Conservation (phyloP, 2,329 filamentous ascomycete genomes). For the Penicillium sp. region DNA sequence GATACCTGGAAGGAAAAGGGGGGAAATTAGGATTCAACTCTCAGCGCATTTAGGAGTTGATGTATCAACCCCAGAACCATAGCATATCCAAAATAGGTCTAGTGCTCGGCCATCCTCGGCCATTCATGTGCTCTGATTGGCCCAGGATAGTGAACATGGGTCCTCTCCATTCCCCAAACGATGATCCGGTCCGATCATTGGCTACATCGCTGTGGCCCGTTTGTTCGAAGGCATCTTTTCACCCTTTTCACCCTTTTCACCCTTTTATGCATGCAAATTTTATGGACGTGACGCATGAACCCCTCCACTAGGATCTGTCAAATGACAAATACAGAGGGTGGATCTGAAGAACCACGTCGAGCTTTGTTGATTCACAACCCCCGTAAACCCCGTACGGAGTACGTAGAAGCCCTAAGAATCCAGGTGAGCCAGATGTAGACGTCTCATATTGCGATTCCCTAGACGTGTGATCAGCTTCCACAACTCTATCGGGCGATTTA, state of each 20-base stretch:
- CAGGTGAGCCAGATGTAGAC: background rate
- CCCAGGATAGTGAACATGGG: background rate
- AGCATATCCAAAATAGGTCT: constrained; percentile 8
- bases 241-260: background rate
- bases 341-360: background rate
- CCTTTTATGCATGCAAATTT: constrained; percentile 14
- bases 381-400: too few relatives aligned
- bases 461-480: background rate
- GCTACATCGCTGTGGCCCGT: background rate
- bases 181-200: constrained; percentile 16
- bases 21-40: background rate
- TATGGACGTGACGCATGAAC: constrained; percentile 12
- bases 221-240: background rate
- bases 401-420: background rate
- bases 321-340: background rate
- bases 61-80: constrained; percentile 14
- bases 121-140: constrained; percentile 1
- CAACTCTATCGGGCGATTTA: constrained; percentile 15
- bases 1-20: background rate
- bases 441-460: background rate
- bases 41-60: constrained; percentile 13
- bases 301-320: constrained; percentile 1
- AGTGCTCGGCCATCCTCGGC: constrained; percentile 12
- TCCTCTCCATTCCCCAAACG: background rate
- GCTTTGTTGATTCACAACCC: background rate